These are phyloP conservation scores for Fusarium stilboides DNA, from an alignment of 2,329 filamentous ascomycete genomes.

Conservation along the genomic window DNA sequence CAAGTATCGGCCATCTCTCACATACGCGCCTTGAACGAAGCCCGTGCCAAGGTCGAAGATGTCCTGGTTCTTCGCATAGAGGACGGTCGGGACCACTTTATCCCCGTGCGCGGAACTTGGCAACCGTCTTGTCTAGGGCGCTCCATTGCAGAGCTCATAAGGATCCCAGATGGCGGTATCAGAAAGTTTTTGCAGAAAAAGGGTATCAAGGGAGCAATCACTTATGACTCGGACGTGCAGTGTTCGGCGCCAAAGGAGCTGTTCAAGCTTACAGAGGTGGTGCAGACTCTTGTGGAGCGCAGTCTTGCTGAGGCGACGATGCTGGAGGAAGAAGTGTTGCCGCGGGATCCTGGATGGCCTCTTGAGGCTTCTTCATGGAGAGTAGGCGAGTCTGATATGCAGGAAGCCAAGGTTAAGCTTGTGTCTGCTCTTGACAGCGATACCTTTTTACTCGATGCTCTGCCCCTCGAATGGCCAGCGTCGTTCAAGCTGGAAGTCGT, in stretches of 20 bases:
- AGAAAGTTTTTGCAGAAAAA: constrained; percentile 64
- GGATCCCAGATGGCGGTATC: constrained; percentile 86
- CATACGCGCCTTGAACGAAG: constrained; percentile 80
- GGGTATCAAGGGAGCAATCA: constrained; percentile 64
- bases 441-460: constrained; percentile 69
- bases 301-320: constrained; percentile 74
- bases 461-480: constrained; percentile 74
- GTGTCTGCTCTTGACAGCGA: constrained; percentile 83
- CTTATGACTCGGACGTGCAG: constrained; percentile 72
- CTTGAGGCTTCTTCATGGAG: constrained; percentile 64
- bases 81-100: constrained; percentile 91
- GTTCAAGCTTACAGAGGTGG: constrained; percentile 87
- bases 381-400: constrained; percentile 41
- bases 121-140: constrained; percentile 85
- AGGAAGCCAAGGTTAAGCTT: constrained; percentile 56
- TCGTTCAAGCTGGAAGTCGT: constrained; percentile 82
- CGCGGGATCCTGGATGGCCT: constrained; percentile 72
- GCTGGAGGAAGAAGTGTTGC: constrained; percentile 68
- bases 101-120: constrained; percentile 86
- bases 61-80: constrained; percentile 88
- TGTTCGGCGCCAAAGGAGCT: constrained; percentile 90
- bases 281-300: constrained; percentile 72
- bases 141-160: constrained; percentile 89
- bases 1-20: constrained; percentile 75
- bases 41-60: constrained; percentile 79